Conservation (phyloP, 2,329 filamentous ascomycete genomes). For the Ceratocystis ficicola region DNA sequence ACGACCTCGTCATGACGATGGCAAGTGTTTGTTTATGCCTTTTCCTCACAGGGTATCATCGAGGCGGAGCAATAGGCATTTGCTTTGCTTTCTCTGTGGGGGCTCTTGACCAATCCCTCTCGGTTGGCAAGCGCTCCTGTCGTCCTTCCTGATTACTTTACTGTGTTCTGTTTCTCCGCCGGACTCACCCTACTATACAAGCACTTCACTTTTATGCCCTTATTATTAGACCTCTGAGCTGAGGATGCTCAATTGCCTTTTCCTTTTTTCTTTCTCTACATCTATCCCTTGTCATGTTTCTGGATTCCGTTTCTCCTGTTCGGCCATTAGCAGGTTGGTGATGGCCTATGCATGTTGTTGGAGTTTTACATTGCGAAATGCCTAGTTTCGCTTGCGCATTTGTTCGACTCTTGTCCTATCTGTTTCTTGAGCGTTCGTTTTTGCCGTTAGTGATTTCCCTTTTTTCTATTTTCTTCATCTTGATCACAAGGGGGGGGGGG, state of each 20-base stretch:
- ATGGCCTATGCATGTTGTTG: not conserved
- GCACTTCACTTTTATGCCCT: not conserved
- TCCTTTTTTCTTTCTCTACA: not conserved
- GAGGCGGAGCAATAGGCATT: not conserved
- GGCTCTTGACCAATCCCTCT: no score
- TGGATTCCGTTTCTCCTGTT: not conserved
- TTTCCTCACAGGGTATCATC: not conserved
- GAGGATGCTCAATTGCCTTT: not conserved
- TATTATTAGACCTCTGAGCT: not conserved
- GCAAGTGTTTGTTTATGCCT: not conserved
- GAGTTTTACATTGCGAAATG: not conserved
- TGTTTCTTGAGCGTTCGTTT: constrained; percentile 5
- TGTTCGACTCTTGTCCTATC: not conserved
- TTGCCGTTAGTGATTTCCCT: constrained; percentile 9
- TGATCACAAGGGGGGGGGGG: constrained; percentile 19
- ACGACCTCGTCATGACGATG: constrained; percentile 11
- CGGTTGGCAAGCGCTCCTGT: not conserved
- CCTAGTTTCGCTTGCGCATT: not conserved
- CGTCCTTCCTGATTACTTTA: constrained; percentile 15
- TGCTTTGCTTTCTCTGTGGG: not conserved
- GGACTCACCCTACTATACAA: not conserved
- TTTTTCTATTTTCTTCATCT: constrained; percentile 23
- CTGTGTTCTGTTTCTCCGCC: constrained; percentile 9
- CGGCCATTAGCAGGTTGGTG: constrained; percentile 7
- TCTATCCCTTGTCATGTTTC: not conserved